Evolutionary conservation across 441 rosid genomes (phyloP).

Genomic region (Jatropha podagrica): DNA sequence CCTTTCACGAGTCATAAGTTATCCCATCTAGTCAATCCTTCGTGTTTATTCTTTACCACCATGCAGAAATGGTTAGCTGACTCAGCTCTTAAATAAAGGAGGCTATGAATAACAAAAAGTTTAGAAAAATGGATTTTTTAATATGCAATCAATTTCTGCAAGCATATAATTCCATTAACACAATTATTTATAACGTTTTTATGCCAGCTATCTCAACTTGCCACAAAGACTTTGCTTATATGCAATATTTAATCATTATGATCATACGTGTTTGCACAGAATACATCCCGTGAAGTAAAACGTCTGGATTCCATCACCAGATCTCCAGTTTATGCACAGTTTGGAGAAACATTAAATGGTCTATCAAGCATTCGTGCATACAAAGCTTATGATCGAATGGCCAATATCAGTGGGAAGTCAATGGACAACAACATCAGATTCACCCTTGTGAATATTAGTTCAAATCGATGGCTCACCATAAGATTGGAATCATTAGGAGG

Average conservation of each 20-base stretch:
- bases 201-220: neutral
- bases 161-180: conserved; percentile 6
- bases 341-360: conserved; percentile 95
- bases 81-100: conserved; percentile 1
- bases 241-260: conserved; percentile 6
- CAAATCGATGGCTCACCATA: conserved; percentile 87
- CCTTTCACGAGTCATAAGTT: neutral
- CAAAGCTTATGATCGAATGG: conserved; percentile 87
- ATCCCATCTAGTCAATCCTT: neutral
- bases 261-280: conserved; percentile 40
- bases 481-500: conserved; percentile 92
- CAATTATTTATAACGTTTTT: neutral
- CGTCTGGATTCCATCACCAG: conserved; percentile 92
- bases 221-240: neutral
- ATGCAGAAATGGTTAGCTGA: neutral
- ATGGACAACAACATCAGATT: conserved; percentile 95
- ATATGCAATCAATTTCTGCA: neutral
- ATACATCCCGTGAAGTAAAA: conserved; percentile 89
- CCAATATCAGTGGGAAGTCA: conserved; percentile 69
- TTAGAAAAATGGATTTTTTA: neutral
- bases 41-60: neutral
- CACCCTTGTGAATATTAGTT: conserved; percentile 74
- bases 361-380: conserved; percentile 89
- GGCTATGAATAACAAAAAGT: neutral
- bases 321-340: conserved; percentile 95